These are phyloP conservation scores for Mycena crocata DNA, from an alignment of 768 basidiomycete genomes.

Conservation along the genomic window DNA sequence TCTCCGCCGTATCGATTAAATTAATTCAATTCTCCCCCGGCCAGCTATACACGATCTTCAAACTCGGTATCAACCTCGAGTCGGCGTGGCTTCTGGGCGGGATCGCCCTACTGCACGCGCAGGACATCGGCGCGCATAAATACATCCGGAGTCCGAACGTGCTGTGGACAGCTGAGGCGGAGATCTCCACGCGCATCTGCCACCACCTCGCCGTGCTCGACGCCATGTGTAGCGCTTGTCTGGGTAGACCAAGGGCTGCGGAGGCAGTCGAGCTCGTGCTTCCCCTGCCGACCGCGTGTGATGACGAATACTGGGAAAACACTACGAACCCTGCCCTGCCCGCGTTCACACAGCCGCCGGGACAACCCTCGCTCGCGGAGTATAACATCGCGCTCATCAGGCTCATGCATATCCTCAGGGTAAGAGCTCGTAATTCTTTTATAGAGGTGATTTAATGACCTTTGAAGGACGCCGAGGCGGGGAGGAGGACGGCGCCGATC, in stretches of 20 bases:
- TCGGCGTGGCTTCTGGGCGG: conserved; percentile 55
- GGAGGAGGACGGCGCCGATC: conserved; percentile 10
- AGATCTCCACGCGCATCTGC: conserved; percentile 53
- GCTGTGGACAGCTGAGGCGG: conserved; percentile 54
- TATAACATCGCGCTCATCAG: conserved; percentile 56
- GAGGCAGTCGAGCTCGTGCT: conserved; percentile 55
- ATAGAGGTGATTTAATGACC: too few species aligned
- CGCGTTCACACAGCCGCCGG: conserved; percentile 61
- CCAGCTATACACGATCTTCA: conserved; percentile 51
- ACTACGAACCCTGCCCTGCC: conserved; percentile 47
- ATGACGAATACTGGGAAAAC: conserved; percentile 65
- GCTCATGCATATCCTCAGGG: too few species aligned
- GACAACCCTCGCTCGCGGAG: conserved; percentile 51
- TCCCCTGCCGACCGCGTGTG: conserved; percentile 61
- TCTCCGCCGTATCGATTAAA: too few species aligned
- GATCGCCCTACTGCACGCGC: conserved; percentile 60
- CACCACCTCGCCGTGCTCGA: conserved; percentile 44
- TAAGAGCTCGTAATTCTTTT: too few species aligned
- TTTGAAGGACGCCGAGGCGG: too few species aligned
- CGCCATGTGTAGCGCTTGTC: conserved; percentile 44
- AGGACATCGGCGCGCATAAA: conserved; percentile 60
- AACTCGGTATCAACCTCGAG: conserved; percentile 53
- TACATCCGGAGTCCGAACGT: too few species aligned
- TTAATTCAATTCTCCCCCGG: too few species aligned
- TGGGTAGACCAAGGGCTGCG: conserved; percentile 60